phyloP scores from a whole-genome alignment of 345 rosid genomes.

The Populus ilicifolia region DNA sequence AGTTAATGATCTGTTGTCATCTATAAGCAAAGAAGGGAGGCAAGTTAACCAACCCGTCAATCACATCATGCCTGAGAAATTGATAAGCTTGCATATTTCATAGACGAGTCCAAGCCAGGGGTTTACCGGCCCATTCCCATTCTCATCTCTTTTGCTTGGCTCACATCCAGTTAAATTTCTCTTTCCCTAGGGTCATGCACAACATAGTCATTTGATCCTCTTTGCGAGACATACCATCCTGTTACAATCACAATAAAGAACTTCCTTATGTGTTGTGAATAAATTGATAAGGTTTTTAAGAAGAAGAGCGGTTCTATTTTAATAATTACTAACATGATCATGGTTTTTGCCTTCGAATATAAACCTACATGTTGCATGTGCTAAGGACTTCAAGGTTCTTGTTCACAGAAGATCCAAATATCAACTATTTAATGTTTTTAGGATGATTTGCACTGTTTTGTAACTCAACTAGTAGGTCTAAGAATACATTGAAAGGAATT shows the following conservation, averaged over 20 bases:
- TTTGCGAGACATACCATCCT: conserved; percentile 77
- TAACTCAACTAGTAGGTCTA: not conserved
- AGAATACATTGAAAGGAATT: too few relatives aligned
- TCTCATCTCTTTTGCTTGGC: conserved; percentile 80
- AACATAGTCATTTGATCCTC: conserved; percentile 81
- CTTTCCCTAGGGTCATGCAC: conserved; percentile 94
- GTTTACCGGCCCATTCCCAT: conserved; percentile 92
- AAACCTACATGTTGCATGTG: not conserved
- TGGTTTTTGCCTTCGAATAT: not conserved
- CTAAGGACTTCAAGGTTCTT: not conserved
- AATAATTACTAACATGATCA: not conserved
- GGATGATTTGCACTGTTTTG: not conserved
- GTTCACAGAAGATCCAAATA: not conserved
- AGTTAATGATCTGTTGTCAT: not conserved
- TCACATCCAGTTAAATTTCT: conserved; percentile 85
- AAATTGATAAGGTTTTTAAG: not conserved
- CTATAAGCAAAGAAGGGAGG: not conserved
- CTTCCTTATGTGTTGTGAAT: not conserved
- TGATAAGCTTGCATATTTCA: not conserved
- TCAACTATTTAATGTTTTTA: not conserved
- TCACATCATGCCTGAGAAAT: conserved; percentile 5
- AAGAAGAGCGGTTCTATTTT: not conserved
- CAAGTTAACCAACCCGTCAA: not conserved
- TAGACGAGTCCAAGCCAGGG: conserved; percentile 48
- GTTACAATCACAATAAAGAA: not conserved